Evolutionary conservation across 352 stramenopile genomes (phyloP), one percentile per base, ranked within the genome.

Genomic region (Albugo candida): DNA sequence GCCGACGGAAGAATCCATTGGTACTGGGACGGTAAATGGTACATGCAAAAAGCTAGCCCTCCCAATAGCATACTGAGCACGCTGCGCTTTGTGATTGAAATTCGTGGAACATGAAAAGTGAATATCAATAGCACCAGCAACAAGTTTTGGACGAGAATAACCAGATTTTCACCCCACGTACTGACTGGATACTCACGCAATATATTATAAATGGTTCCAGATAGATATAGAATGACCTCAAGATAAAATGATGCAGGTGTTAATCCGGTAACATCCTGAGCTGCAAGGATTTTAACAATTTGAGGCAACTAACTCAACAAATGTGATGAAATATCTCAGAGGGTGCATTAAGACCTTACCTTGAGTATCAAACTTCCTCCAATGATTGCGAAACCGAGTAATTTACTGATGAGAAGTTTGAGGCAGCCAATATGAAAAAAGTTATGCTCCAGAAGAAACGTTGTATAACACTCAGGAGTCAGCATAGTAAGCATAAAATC

Each of bases 191-290:
- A 93, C 6, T 73, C 76, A 16, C 66, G 65, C 35, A 91, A 56
- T 46, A 88, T 18, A 47, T 93, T 93, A 71, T 93, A 93, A 31
- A 80, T 60, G 24, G 80, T 80, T 47, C 62, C 72, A 19, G 75
- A 85, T 37, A 83, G 54, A 57, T 84, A 93, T 14, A 87, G 67
- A 45, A 88, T 58, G 24, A 80, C 74, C 37, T 93, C 80, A 63
- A 93, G 80, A 69, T 93, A 93, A 59, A 93, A 93, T 24, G 74
- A 83, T 31, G 73, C 63, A 8, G 78, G 77, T 19, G 73, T 93
- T 46, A 93, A 64, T 0, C 80, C 80, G 40, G 77, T 88, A 40
- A 91, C 80, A 45, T 87, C 73, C 46, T 71, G 81, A 17, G 73
- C 79, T 6, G 54, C 47, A 19, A 91, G 16, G 49, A 93, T 91